Evolutionary conservation across 2,329 filamentous ascomycete genomes (phyloP).

Genomic region (Penicillium sp.): DNA sequence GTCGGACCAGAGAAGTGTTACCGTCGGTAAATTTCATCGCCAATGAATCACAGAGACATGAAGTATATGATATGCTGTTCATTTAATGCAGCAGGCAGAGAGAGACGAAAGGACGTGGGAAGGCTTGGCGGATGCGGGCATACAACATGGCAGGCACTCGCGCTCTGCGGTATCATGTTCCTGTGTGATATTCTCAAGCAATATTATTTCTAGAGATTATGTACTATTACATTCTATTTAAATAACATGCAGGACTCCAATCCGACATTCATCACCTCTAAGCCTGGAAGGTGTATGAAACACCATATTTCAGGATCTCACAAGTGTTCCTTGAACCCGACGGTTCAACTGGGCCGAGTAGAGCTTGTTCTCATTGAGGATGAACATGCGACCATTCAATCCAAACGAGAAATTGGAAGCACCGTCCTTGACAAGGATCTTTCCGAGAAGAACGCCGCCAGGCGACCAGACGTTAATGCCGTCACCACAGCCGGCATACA

Average conservation of each 20-base stretch:
- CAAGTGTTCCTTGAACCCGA: slow-evolving; percentile 18
- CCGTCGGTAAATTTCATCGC: background rate
- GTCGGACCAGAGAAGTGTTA: background rate
- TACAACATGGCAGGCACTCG: too few relatives aligned
- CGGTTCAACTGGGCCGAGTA: slow-evolving; percentile 45
- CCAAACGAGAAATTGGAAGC: slow-evolving; percentile 55
- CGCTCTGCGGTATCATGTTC: too few relatives aligned
- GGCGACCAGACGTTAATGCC: slow-evolving; percentile 57
- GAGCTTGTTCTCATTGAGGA: slow-evolving; percentile 51
- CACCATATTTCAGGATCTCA: slow-evolving; percentile 2
- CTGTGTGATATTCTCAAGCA: too few relatives aligned
- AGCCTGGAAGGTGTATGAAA: background rate
- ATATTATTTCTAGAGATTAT: too few relatives aligned
- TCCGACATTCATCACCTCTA: too few relatives aligned
- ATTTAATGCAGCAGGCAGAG: too few relatives aligned
- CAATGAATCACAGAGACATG: too few relatives aligned
- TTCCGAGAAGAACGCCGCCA: slow-evolving; percentile 54
- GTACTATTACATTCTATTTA: too few relatives aligned
- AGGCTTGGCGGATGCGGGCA: too few relatives aligned
- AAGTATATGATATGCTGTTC: too few relatives aligned
- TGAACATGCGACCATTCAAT: slow-evolving; percentile 37
- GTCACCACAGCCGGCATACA: slow-evolving; percentile 58
- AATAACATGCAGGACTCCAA: too few relatives aligned
- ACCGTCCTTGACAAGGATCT: slow-evolving; percentile 55
- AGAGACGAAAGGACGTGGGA: too few relatives aligned